Evolutionary conservation across 495 filamentous ascomycete genomes (phyloP).

Genomic region (Aspergillus biplanus): DNA sequence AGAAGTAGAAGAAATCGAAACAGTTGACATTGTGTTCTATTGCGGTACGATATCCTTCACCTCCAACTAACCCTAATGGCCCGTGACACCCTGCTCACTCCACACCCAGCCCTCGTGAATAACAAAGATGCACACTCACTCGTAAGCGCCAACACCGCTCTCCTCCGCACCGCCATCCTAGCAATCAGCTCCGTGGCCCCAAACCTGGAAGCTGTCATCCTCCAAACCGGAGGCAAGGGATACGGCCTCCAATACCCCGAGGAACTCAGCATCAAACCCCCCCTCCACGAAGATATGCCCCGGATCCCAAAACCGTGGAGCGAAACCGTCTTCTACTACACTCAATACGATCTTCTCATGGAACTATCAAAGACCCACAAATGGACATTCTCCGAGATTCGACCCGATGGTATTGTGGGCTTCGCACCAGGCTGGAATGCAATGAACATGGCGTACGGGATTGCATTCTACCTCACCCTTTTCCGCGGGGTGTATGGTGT

Average conservation of each 20-base stretch:
- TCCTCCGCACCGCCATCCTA: conserved; percentile 20
- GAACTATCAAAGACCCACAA: conserved; percentile 32
- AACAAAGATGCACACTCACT: neutral
- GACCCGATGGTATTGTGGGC: conserved; percentile 48
- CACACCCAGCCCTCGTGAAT: neutral
- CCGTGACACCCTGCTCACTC: neutral
- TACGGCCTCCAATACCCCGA: conserved; percentile 45
- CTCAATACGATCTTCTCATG: conserved; percentile 42
- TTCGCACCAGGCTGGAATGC: conserved; percentile 45
- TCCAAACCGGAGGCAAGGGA: conserved; percentile 47
- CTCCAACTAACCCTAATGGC: neutral
- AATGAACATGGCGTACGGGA: conserved; percentile 44
- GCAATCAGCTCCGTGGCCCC: conserved; percentile 30
- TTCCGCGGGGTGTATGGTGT: conserved; percentile 31
- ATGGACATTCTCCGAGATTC: conserved; percentile 47
- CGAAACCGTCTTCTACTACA: conserved; percentile 49
- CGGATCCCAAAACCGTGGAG: conserved; percentile 44
- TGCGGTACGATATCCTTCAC: neutral
- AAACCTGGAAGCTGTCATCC: conserved; percentile 33
- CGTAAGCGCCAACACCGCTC: neutral
- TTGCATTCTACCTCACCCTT: conserved; percentile 42
- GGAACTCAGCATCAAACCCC: conserved; percentile 34
- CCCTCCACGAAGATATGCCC: conserved; percentile 38
- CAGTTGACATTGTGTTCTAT: conserved; percentile 8
- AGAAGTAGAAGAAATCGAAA: neutral